phyloP scores from a whole-genome alignment of 2,329 filamentous ascomycete species.

The Neonectria faginata region DNA sequence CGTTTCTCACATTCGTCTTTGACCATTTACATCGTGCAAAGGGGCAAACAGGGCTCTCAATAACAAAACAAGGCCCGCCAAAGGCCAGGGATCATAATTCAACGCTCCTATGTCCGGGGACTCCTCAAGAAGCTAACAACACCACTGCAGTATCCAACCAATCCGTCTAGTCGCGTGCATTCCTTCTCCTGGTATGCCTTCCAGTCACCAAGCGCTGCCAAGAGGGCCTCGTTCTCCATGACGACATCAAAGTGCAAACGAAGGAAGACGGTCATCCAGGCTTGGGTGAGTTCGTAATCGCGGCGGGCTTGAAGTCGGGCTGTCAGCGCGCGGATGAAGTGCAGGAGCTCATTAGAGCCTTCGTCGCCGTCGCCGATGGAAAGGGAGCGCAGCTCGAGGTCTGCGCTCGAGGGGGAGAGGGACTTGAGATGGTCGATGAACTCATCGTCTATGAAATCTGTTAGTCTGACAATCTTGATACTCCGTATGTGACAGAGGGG shows the following conservation, averaged over 20 bases:
- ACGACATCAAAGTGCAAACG: constrained; percentile 76
- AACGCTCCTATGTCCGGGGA: constrained; percentile 59
- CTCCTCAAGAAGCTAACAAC: constrained; percentile 84
- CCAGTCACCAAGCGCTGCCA: constrained; percentile 75
- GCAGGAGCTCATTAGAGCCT: constrained; percentile 75
- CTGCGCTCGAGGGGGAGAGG: constrained; percentile 85
- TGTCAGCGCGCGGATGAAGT: constrained; percentile 86
- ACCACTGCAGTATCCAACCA: constrained; percentile 90
- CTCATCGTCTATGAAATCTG: constrained; percentile 60
- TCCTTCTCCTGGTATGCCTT: constrained; percentile 78
- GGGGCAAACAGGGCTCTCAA: background rate
- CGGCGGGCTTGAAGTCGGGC: constrained; percentile 73
- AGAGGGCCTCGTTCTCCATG: constrained; percentile 64
- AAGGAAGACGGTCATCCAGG: constrained; percentile 97
- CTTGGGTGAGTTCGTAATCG: constrained; percentile 94
- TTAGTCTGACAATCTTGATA: constrained; percentile 39
- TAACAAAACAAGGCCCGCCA: background rate
- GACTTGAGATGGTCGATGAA: constrained; percentile 85
- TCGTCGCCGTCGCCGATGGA: constrained; percentile 59
- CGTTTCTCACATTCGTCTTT: constrained; percentile 17
- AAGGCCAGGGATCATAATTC: constrained; percentile 10
- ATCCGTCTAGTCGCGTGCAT: constrained; percentile 74
- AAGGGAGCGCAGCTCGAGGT: constrained; percentile 90
- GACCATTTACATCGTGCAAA: background rate
- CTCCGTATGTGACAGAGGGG: background rate